A percentile compares a stretch with the other conserved stretches of the same genome.
Evolutionary conservation across 2,329 filamentous ascomycete genomes (phyloP).

Genomic region (Chaetomium globosum): DNA sequence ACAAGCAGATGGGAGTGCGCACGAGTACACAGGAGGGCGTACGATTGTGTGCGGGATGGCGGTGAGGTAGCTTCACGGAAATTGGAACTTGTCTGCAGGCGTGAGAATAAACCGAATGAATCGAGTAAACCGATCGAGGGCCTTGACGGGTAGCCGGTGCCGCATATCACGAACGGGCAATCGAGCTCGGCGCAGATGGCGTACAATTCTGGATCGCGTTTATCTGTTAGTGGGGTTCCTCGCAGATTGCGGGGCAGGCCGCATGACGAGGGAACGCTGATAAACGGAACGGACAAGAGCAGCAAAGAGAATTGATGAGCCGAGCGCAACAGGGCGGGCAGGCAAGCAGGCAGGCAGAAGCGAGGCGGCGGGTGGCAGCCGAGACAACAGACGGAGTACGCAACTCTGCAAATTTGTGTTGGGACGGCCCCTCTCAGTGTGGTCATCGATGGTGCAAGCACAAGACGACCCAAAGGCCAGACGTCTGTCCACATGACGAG

Average conservation of each 20-base stretch:
- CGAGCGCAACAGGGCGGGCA: slow-evolving; percentile 8
- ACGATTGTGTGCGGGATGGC: slow-evolving; percentile 3
- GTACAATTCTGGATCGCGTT: slow-evolving; percentile 35
- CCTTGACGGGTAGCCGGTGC: slow-evolving; percentile 34
- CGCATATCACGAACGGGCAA: slow-evolving; percentile 27
- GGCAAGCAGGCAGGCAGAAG: slow-evolving; percentile 7
- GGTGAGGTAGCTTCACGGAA: slow-evolving; percentile 9
- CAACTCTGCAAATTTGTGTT: neutral
- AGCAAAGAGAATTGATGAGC: slow-evolving; percentile 14
- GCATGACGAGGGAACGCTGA: slow-evolving; percentile 33
- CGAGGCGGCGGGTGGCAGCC: slow-evolving; percentile 14
- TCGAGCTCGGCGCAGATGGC: slow-evolving; percentile 32
- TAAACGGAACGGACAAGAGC: slow-evolving; percentile 31
- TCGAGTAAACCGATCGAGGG: slow-evolving; percentile 25
- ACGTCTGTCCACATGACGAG: slow-evolving; percentile 32
- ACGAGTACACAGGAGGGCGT: neutral
- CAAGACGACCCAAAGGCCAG: slow-evolving; percentile 6
- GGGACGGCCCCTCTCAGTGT: slow-evolving; percentile 5
- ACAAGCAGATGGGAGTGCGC: slow-evolving; percentile 12
- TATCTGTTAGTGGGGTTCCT: slow-evolving; percentile 41
- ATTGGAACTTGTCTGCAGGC: slow-evolving; percentile 1
- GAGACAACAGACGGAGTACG: slow-evolving; percentile 9
- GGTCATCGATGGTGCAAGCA: slow-evolving; percentile 18
- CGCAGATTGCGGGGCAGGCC: slow-evolving; percentile 37
- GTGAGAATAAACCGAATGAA: slow-evolving; percentile 5